These are phyloP conservation scores for Leccinum laetum DNA, from an alignment of 1,284 basidiomycete genomes.

Conservation along the genomic window DNA sequence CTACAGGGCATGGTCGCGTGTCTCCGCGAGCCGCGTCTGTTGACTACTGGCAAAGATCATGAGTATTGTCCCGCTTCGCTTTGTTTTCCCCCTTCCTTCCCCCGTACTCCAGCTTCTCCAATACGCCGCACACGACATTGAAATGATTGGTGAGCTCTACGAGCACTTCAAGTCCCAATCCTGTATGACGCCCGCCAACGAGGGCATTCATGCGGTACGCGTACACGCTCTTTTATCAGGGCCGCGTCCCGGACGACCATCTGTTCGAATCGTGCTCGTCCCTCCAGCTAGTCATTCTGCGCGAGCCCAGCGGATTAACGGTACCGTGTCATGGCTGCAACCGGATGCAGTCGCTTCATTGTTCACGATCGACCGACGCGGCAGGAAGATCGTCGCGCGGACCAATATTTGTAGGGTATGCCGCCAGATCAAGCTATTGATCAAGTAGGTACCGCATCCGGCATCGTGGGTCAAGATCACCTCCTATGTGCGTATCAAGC, in stretches of 20 bases:
- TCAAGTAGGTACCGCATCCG: too few species aligned
- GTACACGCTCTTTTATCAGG: conserved; percentile 26
- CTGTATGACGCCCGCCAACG: conserved; percentile 29
- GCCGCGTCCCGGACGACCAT: conserved; percentile 22
- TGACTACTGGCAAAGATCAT: conserved; percentile 19
- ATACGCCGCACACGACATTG: conserved; percentile 44
- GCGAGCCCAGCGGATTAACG: not conserved
- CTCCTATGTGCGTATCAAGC: too few species aligned
- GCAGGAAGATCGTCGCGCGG: too few species aligned
- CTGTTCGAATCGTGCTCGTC: conserved; percentile 25
- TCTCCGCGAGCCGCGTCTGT: conserved; percentile 15
- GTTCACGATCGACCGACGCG: conserved; percentile 18
- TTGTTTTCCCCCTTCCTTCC: not conserved
- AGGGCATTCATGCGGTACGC: conserved; percentile 12
- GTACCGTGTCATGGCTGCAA: conserved; percentile 27
- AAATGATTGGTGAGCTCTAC: conserved; percentile 39
- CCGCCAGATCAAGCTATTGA: too few species aligned
- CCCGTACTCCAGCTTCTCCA: conserved; percentile 29
- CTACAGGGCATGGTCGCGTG: conserved; percentile 30
- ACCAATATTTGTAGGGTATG: too few species aligned
- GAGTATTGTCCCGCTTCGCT: not conserved
- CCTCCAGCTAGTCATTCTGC: conserved; percentile 27
- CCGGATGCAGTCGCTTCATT: conserved; percentile 28
- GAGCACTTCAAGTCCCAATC: conserved; percentile 30
- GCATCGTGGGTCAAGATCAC: too few species aligned